These are phyloP conservation scores for Diaporthe australafricana DNA, from an alignment of 2,329 filamentous ascomycete species.

Conservation along the genomic window DNA sequence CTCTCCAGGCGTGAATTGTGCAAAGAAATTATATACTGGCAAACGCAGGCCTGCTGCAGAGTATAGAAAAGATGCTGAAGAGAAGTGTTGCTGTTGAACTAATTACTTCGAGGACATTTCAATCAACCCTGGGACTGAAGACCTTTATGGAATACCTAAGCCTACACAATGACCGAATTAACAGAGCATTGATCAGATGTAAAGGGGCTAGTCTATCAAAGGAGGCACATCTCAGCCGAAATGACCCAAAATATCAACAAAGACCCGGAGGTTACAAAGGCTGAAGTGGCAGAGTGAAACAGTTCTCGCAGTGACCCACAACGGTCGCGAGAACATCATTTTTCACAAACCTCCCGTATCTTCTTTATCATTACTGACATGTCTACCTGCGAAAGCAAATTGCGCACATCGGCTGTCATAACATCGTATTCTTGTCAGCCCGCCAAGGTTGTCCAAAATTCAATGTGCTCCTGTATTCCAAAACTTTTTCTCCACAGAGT, in stretches of 20 bases:
- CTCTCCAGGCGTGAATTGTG: background rate
- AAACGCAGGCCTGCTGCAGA: background rate
- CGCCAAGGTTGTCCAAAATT: background rate
- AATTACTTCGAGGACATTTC: background rate
- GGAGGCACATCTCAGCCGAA: background rate
- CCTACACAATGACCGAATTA: no score
- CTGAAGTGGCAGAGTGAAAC: background rate
- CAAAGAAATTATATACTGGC: background rate
- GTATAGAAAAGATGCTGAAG: background rate
- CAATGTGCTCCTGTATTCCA: background rate
- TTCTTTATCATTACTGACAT: background rate
- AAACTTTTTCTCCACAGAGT: background rate
- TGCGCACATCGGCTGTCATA: background rate
- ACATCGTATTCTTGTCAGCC: background rate
- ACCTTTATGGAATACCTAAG: background rate
- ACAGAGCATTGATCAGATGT: background rate
- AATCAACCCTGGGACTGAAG: no score
- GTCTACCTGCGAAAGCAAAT: background rate
- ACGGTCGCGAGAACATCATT: background rate
- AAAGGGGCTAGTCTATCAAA: background rate
- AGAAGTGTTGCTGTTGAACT: background rate
- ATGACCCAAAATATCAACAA: background rate
- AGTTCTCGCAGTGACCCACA: background rate
- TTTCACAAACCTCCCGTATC: background rate
- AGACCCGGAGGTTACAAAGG: conserved; percentile 4